Base-by-base conservation (phyloP, 2,329 filamentous ascomycete genomes). In the Emmonsia crescens region DNA sequence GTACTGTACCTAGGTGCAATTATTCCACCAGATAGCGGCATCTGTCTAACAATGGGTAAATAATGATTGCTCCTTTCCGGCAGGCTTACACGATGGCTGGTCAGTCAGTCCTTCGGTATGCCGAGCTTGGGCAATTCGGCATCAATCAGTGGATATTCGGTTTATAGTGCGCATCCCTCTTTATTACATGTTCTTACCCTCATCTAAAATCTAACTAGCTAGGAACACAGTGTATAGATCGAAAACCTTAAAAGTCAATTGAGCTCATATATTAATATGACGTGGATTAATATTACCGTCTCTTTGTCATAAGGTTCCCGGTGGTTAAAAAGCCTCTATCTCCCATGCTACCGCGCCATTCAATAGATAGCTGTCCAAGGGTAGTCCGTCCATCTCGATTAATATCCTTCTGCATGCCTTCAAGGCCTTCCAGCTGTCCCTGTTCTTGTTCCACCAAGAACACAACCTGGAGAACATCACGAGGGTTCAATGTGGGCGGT, bases 261-360 rank as follows among this genome's bases (percentile, higher is more conserved):
- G 42, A 10, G n/a, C 27, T 52, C 9, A 29, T 27, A 29, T 27
- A 31, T 31, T 33, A 19, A 1, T 16, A 27, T 3, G 14, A 29
- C 14, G 12, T 14, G n/a, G 3, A 5, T 10, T 52, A 10, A 44
- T 42, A 63, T 55, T 44, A 67, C 61, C 74, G 72, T 68, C 74
- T 76, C 66, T 77, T 74, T 33, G 76, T 79, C 67, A 78, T 70
- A 59, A 96, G 77, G 80, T 88, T 93, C 10, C 92, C 92, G 6
- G 94, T 99, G 52, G 87, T 91, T 71, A 99, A 78, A 68, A 86
- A 92, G 0, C 94, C 94, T 68, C 85, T 83, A 75, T 93, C 94
- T 0, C 94, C 94, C 88, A 96, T 92, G 64, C 89, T 84, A 44
- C 89, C 88, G 65, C 89, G 83, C 94, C 94, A 99, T 60, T 90